Percentiles rank a stretch among this genome's conserved stretches.
phyloP scores from a whole-genome alignment of 2,329 filamentous ascomycete species.

The Rosellinia necatrix region DNA sequence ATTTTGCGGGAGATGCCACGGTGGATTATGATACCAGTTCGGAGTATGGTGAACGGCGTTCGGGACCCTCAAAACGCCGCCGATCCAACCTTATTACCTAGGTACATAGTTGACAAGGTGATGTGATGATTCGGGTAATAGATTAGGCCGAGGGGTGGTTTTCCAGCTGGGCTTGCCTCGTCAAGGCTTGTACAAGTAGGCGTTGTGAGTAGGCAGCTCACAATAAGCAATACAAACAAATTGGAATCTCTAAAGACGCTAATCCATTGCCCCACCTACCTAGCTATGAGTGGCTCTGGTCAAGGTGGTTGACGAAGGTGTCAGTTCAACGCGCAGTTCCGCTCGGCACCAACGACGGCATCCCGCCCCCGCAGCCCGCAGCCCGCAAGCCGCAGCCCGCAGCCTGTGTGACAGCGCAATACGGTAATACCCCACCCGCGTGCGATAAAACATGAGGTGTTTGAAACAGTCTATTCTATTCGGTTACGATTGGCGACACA shows the following conservation, averaged over 20 bases:
- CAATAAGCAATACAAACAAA: background rate
- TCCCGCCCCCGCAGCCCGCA: too few relatives aligned
- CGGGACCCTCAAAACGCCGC: background rate
- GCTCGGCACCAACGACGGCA: too few relatives aligned
- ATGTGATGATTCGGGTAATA: background rate
- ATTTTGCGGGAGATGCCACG: background rate
- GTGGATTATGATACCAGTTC: constrained; percentile 17
- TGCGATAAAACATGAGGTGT: too few relatives aligned
- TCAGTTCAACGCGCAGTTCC: too few relatives aligned
- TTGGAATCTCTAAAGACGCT: background rate
- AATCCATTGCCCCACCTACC: background rate
- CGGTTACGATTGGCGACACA: too few relatives aligned
- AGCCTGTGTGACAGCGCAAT: too few relatives aligned
- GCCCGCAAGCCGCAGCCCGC: too few relatives aligned
- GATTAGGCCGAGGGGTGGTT: background rate
- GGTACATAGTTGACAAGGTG: background rate
- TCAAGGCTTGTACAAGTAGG: constrained; percentile 4
- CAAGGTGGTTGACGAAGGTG: too few relatives aligned
- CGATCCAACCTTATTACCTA: background rate
- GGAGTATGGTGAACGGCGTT: constrained; percentile 18
- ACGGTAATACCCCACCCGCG: too few relatives aligned
- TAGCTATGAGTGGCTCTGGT: background rate
- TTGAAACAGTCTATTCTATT: too few relatives aligned
- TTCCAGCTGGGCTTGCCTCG: background rate
- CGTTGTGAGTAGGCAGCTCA: background rate